phyloP scores from a whole-genome alignment of 2,329 filamentous ascomycete genomes.

The Pseudopyrenochaeta lycopersici region DNA sequence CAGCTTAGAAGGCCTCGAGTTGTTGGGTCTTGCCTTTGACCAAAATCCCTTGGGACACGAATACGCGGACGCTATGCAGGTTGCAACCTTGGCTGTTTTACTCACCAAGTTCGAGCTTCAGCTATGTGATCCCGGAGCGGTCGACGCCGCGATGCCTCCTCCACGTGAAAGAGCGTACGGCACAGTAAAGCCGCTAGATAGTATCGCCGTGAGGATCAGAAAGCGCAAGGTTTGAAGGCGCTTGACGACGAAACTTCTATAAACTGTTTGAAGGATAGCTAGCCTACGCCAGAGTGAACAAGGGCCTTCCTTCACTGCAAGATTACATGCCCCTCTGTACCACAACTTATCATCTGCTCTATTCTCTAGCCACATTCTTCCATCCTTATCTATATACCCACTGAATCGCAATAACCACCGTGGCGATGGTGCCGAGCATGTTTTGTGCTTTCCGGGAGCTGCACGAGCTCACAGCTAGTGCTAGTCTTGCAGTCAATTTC shows the following conservation, averaged over 20 bases:
- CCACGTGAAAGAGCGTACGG: conserved; percentile 28
- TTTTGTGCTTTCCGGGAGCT: no score
- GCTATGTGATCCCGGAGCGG: conserved; percentile 29
- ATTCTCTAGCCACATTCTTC: no score
- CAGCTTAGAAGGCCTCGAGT: conserved; percentile 26
- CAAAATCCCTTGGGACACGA: conserved; percentile 18
- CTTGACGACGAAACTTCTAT: no score
- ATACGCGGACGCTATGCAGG: conserved; percentile 27
- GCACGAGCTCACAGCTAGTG: no score
- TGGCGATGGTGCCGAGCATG: no score
- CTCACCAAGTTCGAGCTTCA: conserved; percentile 37
- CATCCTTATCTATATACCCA: no score
- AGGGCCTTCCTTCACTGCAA: conserved; percentile 14
- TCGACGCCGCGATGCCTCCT: conserved; percentile 27
- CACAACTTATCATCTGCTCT: no score
- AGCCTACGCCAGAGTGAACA: neutral
- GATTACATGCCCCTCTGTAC: no score
- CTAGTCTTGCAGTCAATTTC: neutral
- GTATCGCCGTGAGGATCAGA: conserved; percentile 34
- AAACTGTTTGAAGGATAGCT: neutral
- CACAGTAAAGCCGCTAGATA: conserved; percentile 25
- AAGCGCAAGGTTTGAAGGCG: conserved; percentile 20
- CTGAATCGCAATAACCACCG: no score
- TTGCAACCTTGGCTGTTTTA: conserved; percentile 32
- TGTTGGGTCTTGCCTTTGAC: conserved; percentile 15